Evolutionary conservation across 768 basidiomycete species (phyloP).

Genomic region (Amanita polypyramis): DNA sequence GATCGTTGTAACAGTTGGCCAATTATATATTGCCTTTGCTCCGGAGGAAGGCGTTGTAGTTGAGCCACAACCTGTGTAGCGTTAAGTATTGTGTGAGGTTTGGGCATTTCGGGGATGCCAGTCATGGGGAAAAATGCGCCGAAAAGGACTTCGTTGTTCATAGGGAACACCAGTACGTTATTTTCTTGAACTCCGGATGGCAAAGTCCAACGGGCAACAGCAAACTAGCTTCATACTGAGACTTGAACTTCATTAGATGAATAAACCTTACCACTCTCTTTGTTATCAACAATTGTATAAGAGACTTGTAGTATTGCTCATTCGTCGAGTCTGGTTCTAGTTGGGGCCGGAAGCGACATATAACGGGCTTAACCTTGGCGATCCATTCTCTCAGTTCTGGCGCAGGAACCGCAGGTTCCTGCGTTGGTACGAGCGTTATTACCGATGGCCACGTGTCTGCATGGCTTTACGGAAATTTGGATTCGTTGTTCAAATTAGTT

Average conservation of each 20-base stretch:
- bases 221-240: constrained; percentile 28
- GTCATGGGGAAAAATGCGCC: constrained; percentile 41
- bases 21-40: constrained; percentile 16
- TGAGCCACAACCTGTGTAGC: constrained; percentile 13
- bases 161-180: constrained; percentile 38
- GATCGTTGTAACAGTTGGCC: neutral
- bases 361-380: constrained; percentile 24
- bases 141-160: constrained; percentile 19
- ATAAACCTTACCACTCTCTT: constrained; percentile 34
- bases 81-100: constrained; percentile 10
- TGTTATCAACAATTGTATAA: constrained; percentile 30
- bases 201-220: constrained; percentile 38
- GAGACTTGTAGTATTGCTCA: constrained; percentile 28
- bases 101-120: constrained; percentile 43
- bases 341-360: constrained; percentile 31
- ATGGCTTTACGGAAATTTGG: constrained; percentile 24
- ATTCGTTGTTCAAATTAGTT: neutral
- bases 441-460: constrained; percentile 42
- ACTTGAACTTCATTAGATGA: neutral
- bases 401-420: constrained; percentile 28
- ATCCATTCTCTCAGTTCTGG: constrained; percentile 39
- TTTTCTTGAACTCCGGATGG: constrained; percentile 31
- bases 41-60: constrained; percentile 16
- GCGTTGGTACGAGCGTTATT: constrained; percentile 30
- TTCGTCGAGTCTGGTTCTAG: constrained; percentile 21